These are phyloP conservation scores for Pythium diclinum DNA, from an alignment of 352 stramenopile genomes.

Conservation along the genomic window DNA sequence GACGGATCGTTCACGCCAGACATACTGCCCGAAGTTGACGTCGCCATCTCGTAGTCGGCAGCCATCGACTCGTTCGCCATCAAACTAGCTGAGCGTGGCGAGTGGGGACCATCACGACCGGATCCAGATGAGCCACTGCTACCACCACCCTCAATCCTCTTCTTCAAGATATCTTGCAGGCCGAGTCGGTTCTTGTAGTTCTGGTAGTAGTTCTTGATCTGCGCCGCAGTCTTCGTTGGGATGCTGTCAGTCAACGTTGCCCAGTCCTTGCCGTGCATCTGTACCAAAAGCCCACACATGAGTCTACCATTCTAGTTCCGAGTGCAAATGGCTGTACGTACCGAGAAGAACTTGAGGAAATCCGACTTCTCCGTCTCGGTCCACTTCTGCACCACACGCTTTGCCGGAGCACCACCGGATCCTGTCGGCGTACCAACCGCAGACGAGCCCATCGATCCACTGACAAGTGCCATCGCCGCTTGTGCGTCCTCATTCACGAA, in stretches of 20 bases:
- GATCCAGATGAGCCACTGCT: slow-evolving; percentile 10
- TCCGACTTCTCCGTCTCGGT: slow-evolving; percentile 85
- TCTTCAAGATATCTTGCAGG: slow-evolving; percentile 85
- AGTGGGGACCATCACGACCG: background rate
- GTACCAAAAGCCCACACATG: background rate
- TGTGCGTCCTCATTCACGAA: slow-evolving; percentile 25
- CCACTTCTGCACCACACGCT: slow-evolving; percentile 89
- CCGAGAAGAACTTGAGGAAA: slow-evolving; percentile 88
- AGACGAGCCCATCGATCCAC: slow-evolving; percentile 15
- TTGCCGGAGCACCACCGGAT: slow-evolving; percentile 34
- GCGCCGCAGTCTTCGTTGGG: slow-evolving; percentile 83
- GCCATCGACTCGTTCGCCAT: slow-evolving; percentile 17
- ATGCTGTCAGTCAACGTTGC: slow-evolving; percentile 82
- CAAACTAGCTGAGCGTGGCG: slow-evolving; percentile 17
- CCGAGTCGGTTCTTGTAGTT: slow-evolving; percentile 92
- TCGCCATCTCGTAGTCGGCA: slow-evolving; percentile 23
- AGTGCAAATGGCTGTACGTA: slow-evolving; percentile 27
- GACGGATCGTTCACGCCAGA: slow-evolving; percentile 5
- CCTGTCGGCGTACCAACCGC: slow-evolving; percentile 22
- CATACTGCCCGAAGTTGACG: slow-evolving; percentile 11
- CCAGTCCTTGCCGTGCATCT: slow-evolving; percentile 89
- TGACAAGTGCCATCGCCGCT: slow-evolving; percentile 21
- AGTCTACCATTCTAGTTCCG: background rate
- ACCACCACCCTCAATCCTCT: slow-evolving; percentile 55
- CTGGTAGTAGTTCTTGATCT: slow-evolving; percentile 94